Evolutionary conservation across 306 rosid genomes (phyloP), one percentile per base, ranked within the genome.

Genomic region (Canavalia gladiata): DNA sequence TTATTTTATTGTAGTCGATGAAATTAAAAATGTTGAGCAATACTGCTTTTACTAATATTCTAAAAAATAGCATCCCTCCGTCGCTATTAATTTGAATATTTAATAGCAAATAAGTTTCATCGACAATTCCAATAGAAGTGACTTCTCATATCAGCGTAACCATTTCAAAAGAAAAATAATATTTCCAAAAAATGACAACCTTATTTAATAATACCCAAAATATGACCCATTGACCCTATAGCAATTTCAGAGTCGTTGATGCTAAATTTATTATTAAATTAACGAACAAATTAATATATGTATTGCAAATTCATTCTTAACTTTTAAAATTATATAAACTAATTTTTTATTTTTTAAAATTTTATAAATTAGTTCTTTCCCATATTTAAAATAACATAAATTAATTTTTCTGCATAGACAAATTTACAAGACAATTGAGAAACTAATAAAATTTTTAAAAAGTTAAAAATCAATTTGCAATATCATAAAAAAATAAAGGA

Each of bases 171-270:
- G 25, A 18, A 18, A 18, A 18, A 18, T 18, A 56, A 52, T 30
- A 60, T 33, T 55, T 18, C 33, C 60, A 56, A 37, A 58, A 72
- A 74, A 66, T 58, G 67, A 73, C n/a, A 10, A 8, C 25, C 9
- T 73, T 29, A 46, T 64, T 25, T 2, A 67, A 68, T 50, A 79
- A 56, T 55, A 58, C 41, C 42, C 41, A 42, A 70, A 41, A 75
- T 35, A 52, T 84, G 72, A 50, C 82, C 77, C 31, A n/a, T 35
- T 84, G 72, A 50, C 82, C 77, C 31, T 50, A 62, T 42, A 71
- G 62, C 69, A 69, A 69, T 33, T 42, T 51, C 35, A n/a, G 67
- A 62, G 74, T 42, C 82, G 31, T 69, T 51, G 68, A 58, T 10
- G 8, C 60, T 63, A 56, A 72, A 71, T 80, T 7, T 25, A 49